Percentiles rank a stretch among this genome's conserved stretches.
phyloP scores from a whole-genome alignment of 495 filamentous ascomycete genomes.

The Penicillium arizonense region DNA sequence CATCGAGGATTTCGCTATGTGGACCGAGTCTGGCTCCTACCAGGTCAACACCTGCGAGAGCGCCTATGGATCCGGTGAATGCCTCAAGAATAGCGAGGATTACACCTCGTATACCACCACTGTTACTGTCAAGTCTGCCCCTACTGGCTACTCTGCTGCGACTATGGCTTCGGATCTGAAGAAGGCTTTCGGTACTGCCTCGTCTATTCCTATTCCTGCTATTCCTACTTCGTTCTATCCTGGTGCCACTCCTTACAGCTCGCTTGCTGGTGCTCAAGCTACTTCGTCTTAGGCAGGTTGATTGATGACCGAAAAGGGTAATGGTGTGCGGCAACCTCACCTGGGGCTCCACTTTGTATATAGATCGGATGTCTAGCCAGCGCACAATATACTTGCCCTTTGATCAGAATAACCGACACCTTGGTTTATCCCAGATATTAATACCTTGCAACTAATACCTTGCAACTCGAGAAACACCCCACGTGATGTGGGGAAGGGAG shows the following conservation, averaged over 20 bases:
- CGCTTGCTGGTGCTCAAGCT: constrained; percentile 17
- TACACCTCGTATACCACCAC: constrained; percentile 30
- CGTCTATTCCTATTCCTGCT: constrained; percentile 52
- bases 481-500: too few species aligned
- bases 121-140: constrained; percentile 35
- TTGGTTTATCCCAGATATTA: too few species aligned
- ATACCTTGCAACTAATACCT: too few species aligned
- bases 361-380: too few species aligned
- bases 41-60: constrained; percentile 49
- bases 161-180: constrained; percentile 48
- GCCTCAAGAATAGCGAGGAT: constrained; percentile 32
- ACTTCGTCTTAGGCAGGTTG: constrained; percentile 5
- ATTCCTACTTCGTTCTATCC: constrained; percentile 56
- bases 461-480: too few species aligned
- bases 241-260: constrained; percentile 38
- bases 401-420: too few species aligned
- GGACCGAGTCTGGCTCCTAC: constrained; percentile 50
- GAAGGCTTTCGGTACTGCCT: constrained; percentile 41
- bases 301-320: neutral
- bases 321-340: neutral
- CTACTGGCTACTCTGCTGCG: constrained; percentile 46
- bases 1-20: constrained; percentile 56
- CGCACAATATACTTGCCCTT: too few species aligned
- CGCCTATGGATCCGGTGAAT: constrained; percentile 50
- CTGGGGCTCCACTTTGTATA: too few species aligned